Evolutionary conservation across 1,284 basidiomycete genomes (phyloP).

Genomic region (Rhodotorula sp.): DNA sequence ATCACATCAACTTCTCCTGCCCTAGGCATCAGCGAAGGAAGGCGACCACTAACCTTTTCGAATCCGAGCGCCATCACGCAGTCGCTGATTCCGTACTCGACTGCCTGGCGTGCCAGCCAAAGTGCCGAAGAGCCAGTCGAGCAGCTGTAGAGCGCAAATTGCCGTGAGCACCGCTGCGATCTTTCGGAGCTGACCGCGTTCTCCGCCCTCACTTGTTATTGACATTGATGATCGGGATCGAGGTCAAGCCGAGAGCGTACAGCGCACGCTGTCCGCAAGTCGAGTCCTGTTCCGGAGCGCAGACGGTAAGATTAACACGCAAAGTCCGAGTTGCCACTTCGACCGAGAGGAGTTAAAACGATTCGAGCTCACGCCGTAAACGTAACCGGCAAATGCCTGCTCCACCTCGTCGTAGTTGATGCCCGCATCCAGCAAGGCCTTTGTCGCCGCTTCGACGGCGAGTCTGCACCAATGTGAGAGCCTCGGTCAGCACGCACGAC

Average conservation of each 20-base stretch:
- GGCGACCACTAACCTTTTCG: constrained; percentile 56
- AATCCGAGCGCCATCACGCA: constrained; percentile 82
- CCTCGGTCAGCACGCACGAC: constrained; percentile 43
- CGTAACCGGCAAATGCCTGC: constrained; percentile 73
- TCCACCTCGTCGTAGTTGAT: constrained; percentile 77
- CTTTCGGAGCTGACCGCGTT: background rate
- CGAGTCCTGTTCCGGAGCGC: constrained; percentile 56
- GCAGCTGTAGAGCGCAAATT: constrained; percentile 56
- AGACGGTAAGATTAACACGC: background rate
- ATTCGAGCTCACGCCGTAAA: constrained; percentile 31
- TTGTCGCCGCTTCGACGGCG: constrained; percentile 78
- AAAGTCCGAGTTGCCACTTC: background rate
- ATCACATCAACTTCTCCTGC: background rate
- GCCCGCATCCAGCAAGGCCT: constrained; percentile 81
- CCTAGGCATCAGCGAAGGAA: background rate
- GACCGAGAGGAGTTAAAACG: too few relatives aligned
- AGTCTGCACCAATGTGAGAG: constrained; percentile 52
- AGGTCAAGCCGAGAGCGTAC: constrained; percentile 81
- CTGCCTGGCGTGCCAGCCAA: constrained; percentile 65
- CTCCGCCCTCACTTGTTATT: constrained; percentile 19
- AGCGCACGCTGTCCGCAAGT: constrained; percentile 78
- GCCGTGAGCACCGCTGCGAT: background rate
- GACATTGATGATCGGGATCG: constrained; percentile 81
- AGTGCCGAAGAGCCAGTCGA: constrained; percentile 58
- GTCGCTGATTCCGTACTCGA: constrained; percentile 69